A percentile compares a stretch with the other conserved stretches of the same genome.
phyloP scores from a whole-genome alignment of 73 alveolate species.

The Paramecium octaurelia region DNA sequence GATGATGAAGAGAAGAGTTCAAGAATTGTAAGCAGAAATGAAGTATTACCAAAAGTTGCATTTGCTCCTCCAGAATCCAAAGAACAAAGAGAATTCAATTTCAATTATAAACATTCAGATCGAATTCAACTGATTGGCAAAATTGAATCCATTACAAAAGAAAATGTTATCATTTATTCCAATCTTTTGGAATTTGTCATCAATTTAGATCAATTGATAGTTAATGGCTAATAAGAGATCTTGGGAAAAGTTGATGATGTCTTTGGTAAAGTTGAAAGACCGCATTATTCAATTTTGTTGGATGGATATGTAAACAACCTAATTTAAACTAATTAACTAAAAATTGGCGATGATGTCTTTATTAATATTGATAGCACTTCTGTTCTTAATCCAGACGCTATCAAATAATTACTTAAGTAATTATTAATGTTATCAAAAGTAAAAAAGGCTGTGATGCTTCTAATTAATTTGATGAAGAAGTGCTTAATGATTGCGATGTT shows the following conservation, averaged over 20 bases:
- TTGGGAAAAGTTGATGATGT: slow-evolving; percentile 62
- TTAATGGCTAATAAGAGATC: not conserved
- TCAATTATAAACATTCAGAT: not conserved
- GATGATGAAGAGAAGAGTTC: slow-evolving; percentile 30
- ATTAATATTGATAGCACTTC: slow-evolving; percentile 6
- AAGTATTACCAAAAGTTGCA: not conserved
- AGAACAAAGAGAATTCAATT: slow-evolving; percentile 12
- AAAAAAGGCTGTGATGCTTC: slow-evolving; percentile 67
- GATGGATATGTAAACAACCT: slow-evolving; percentile 42
- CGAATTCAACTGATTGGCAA: not conserved
- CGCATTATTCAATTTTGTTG: slow-evolving; percentile 34
- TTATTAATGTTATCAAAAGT: not conserved
- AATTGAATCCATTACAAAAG: not conserved
- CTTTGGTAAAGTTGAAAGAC: slow-evolving; percentile 54
- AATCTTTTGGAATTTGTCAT: slow-evolving; percentile 31
- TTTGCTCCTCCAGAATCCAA: not conserved
- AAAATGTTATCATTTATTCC: slow-evolving; percentile 1
- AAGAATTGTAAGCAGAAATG: slow-evolving; percentile 31
- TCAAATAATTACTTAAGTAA: not conserved
- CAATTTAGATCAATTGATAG: slow-evolving; percentile 39
- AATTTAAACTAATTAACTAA: not conserved
- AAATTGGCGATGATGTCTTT: slow-evolving; percentile 43
- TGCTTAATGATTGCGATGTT: slow-evolving; percentile 19
- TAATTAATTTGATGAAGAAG: slow-evolving; percentile 63
- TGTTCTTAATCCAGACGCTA: not conserved